Base-by-base conservation (phyloP, 768 basidiomycete species). In the Clavaria fumosa region DNA sequence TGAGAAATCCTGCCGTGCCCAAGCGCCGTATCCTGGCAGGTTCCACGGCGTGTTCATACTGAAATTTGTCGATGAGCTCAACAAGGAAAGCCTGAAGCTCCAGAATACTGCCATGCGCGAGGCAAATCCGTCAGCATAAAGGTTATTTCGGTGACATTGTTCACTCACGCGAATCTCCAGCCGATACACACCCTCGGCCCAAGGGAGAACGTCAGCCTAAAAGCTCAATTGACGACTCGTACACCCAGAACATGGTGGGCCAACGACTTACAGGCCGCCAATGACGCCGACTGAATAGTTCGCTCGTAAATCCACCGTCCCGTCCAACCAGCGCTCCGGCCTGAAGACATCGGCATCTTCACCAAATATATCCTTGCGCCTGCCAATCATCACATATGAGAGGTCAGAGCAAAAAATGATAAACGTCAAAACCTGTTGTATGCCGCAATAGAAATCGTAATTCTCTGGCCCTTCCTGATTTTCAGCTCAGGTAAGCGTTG, bases 81-180 rank as follows among this genome's bases (percentile, higher is more conserved):
- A 68, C 61, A n/a, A 76, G 47, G 52, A 78, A 73, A 0, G 65
- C 60, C 43, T 77, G 75, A 11, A 75, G 48, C 49, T 78, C 72
- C 27, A 63, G 48, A 0, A 73, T 46, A 3, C 58, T 61, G n/a
- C n/a, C n/a, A n/a, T n/a, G n/a, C n/a, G 43, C 7, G 21, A 14
- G 10, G 12, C 10, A 15, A 27, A 23, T 3, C n/a, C 27, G 11
- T 15, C 4, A 9, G 7, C 5, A 26, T 14, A 15, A 4, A 24
- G 19, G 30, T 5, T 27, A 36, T 17, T 5, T 11, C 19, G 15
- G n/a, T 7, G 17, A 20, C 10, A 31, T 38, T 5, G 11, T 4
- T 3, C 4, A 43, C 53, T 30, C 31, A 53, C 53, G 53, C 52
- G 26, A 53, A 51, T 45, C 51, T 41, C 53, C 53, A 54, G 3